Base-by-base conservation (phyloP, 1,139 yeast species). In the Scheffersomyces cryptocercus region DNA sequence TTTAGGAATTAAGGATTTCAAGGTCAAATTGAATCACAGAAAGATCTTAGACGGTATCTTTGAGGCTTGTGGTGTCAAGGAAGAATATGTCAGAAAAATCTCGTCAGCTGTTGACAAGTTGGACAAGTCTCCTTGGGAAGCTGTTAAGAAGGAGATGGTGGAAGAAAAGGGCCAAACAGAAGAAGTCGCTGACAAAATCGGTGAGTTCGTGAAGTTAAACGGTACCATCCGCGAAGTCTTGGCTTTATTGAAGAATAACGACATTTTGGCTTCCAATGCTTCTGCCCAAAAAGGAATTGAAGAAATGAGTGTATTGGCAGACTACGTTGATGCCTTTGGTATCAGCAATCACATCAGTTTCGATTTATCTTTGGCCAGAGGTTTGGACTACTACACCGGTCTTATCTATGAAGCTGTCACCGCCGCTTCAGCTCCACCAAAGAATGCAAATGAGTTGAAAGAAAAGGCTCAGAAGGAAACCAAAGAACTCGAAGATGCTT, bases 311-410 rank as follows among this genome's bases (percentile, higher is more conserved):
- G 73, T 80, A 13, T 78, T 88, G 63, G 84, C 88, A 49, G 84
- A 82, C 35, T 93, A 88, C 59, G 77, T 86, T 15, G 87, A 87
- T 51, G 96, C 97, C 6, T 88, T 88, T 56, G 86, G 77, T 13
- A 82, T 89, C 50, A 76, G 76, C 41, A 54, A 77, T 11, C 78
- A 66, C 64, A 72, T 89, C 46, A 85, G 93, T 12, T 91, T 93
- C 56, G 99, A 93, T 65, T 77, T 93, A 65, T 91, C 98, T 3
- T 75, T 93, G 52, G 99, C 99, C 30, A 84, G 99, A 75, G 99
- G 99, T 40, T 80, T 93, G 59, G 99, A 93, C 68, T 93, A 93
- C 68, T 93, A 93, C 70, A 93, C 99, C 24, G 99, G 99, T 35
- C 78, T 93, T 53, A 93, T 93, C 54, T 93, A 89, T 66, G 99